These are phyloP conservation scores for Tieghemostelium lacteum DNA, from an alignment of 78 protist genomes.

Conservation along the genomic window DNA sequence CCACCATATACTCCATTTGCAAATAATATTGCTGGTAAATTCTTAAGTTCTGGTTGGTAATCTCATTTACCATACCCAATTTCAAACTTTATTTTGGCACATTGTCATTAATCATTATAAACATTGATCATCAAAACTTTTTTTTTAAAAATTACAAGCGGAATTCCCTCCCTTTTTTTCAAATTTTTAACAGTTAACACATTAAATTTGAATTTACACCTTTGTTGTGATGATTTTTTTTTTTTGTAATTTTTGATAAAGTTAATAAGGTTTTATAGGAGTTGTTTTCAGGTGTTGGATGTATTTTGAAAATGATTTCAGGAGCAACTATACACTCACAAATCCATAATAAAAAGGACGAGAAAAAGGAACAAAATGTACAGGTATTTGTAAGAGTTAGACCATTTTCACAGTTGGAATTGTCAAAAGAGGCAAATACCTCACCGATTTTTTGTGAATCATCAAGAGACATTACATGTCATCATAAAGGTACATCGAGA, in stretches of 20 bases:
- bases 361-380: conserved; percentile 65
- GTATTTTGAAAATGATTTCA: conserved; percentile 52
- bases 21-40: conserved; percentile 43
- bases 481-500: conserved; percentile 52
- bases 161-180: too few relatives aligned
- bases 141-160: too few relatives aligned
- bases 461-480: conserved; percentile 29
- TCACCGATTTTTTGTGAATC: conserved; percentile 23
- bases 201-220: too few relatives aligned
- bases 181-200: too few relatives aligned
- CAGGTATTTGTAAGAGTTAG: conserved; percentile 73
- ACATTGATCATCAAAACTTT: too few relatives aligned
- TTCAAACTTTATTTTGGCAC: too few relatives aligned
- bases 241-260: too few relatives aligned
- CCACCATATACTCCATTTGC: conserved; percentile 62
- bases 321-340: conserved; percentile 57
- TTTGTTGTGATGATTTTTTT: too few relatives aligned
- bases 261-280: too few relatives aligned
- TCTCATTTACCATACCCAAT: too few relatives aligned
- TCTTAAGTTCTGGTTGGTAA: conserved; percentile 42
- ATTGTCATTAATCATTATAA: too few relatives aligned
- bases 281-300: too few relatives aligned
- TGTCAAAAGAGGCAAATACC: neutral
- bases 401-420: conserved; percentile 45
- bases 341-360: conserved; percentile 44